Evolutionary conservation across 2,329 filamentous ascomycete genomes (phyloP), one percentile per base, ranked within the genome.

Genomic region (Aspergillus novoparasiticus): DNA sequence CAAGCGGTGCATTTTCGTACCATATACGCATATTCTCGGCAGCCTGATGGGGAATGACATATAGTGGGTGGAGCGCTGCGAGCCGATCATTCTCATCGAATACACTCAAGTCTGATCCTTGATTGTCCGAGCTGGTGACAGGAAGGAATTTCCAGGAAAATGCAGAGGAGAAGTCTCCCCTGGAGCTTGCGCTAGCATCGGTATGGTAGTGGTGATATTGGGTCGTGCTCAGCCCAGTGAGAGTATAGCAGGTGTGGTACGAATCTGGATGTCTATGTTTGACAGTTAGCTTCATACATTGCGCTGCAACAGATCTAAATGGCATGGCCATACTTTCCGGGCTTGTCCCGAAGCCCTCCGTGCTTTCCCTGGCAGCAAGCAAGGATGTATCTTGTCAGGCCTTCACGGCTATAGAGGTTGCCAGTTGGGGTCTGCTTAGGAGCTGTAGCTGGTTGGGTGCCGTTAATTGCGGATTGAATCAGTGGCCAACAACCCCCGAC

Each of bases 401-500:
- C 95, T 72, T 95, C 90, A 59, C 92, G 89, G 77, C 89, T 94
- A 84, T 93, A 97, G n/a, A 82, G 73, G 65, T 73, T 78, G 53
- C 75, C 70, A 30, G 71, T 67, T 59, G 71, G 64, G 19, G 68
- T 64, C 16, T 71, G 64, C 6, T 69, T 64, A 51, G 67, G 65
- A 26, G 65, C 65, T 34, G 69, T 58, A 50, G 69, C 66, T 58
- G 69, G 66, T 59, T 77, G 78, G 60, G 83, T 81, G 32, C 85
- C 86, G 68, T 86, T 85, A 62, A 95, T 80, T 60, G 89, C 89
- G 62, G 92, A 92, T 81, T 97, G 91, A 69, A 98, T 84, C 68
- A 99, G 80, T 53, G 94, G 90, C 92, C 94, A 99, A 81, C 94
- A 98, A 60, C 91, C 91, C 60, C 95, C 95, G 39, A 97, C 90